Evolutionary conservation across 164 flowering plant genomes (phyloP).

Genomic region (Nelumbo lutea): DNA sequence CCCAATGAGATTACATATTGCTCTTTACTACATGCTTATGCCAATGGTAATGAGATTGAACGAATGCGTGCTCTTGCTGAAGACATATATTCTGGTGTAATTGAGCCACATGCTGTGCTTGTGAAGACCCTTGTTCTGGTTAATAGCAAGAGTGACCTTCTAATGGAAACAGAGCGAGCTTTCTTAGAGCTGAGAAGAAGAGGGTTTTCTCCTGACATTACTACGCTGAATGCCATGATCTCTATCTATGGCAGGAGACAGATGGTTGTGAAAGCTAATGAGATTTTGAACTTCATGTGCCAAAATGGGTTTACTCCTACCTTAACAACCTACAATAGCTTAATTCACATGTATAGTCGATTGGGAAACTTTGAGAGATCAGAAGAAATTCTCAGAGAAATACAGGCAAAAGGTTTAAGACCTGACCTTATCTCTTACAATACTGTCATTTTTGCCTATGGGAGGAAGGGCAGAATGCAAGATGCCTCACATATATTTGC

Average conservation of each 20-base stretch:
- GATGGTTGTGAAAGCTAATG: constrained; percentile 64
- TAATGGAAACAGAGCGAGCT: constrained; percentile 71
- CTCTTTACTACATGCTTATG: constrained; percentile 86
- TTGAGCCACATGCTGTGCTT: constrained; percentile 52
- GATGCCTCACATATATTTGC: constrained; percentile 78
- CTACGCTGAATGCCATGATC: constrained; percentile 77
- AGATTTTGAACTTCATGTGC: constrained; percentile 60
- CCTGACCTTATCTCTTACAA: constrained; percentile 81
- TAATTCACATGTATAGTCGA: constrained; percentile 83
- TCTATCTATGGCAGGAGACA: constrained; percentile 83
- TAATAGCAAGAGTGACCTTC: constrained; percentile 70
- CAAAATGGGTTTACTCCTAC: constrained; percentile 75
- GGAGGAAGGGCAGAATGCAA: constrained; percentile 62
- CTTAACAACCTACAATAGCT: constrained; percentile 80
- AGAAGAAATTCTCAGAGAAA: constrained; percentile 63
- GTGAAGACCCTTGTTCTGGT: constrained; percentile 83
- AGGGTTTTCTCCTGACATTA: constrained; percentile 62
- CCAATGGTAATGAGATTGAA: constrained; percentile 70
- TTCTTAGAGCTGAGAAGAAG: constrained; percentile 57
- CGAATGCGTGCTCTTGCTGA: constrained; percentile 62
- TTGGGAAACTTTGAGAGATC: constrained; percentile 55
- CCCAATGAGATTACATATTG: constrained; percentile 74
- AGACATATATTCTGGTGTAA: constrained; percentile 64
- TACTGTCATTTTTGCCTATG: constrained; percentile 72
- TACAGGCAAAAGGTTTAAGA: constrained; percentile 49